These are phyloP conservation scores for Trebouxia gelatinosa DNA, from an alignment of 163 green algal species.

Conservation along the genomic window DNA sequence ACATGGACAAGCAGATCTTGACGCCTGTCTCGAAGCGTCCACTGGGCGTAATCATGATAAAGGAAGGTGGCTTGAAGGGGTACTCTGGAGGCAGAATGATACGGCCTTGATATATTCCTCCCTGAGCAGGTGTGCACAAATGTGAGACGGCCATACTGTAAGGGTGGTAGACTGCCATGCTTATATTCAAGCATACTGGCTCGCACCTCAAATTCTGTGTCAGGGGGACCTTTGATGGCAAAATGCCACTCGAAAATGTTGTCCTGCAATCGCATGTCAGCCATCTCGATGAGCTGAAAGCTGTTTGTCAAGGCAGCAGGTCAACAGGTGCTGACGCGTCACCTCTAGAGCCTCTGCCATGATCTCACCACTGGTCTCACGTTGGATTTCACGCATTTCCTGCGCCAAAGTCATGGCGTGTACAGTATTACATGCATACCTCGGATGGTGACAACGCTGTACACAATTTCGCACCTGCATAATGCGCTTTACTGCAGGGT, in stretches of 20 bases:
- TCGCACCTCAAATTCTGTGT: slow-evolving; percentile 79
- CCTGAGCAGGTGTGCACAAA: slow-evolving; percentile 52
- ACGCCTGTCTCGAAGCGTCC: slow-evolving; percentile 88
- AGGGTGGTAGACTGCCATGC: neutral
- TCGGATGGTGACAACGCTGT: neutral
- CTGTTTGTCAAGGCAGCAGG: neutral
- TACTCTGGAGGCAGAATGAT: slow-evolving; percentile 97
- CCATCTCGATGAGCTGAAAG: too few relatives aligned
- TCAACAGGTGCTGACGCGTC: slow-evolving; percentile 40
- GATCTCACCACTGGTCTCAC: slow-evolving; percentile 71
- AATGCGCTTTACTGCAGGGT: slow-evolving; percentile 92
- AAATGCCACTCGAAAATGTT: slow-evolving; percentile 99
- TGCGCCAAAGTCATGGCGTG: slow-evolving; percentile 50
- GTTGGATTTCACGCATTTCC: slow-evolving; percentile 86
- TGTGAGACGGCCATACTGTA: neutral
- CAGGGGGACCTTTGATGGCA: slow-evolving; percentile 82
- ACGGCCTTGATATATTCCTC: slow-evolving; percentile 96
- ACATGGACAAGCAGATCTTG: slow-evolving; percentile 96
- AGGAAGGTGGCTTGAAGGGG: slow-evolving; percentile 97
- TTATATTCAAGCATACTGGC: neutral
- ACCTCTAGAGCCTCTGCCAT: slow-evolving; percentile 83
- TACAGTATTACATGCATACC: neutral
- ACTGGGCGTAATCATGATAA: slow-evolving; percentile 94
- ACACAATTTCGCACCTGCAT: slow-evolving; percentile 63
- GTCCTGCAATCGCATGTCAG: slow-evolving; percentile 74